These are phyloP conservation scores for Aspergillus novoparasiticus DNA, from an alignment of 2,329 filamentous ascomycete species.

Conservation along the genomic window DNA sequence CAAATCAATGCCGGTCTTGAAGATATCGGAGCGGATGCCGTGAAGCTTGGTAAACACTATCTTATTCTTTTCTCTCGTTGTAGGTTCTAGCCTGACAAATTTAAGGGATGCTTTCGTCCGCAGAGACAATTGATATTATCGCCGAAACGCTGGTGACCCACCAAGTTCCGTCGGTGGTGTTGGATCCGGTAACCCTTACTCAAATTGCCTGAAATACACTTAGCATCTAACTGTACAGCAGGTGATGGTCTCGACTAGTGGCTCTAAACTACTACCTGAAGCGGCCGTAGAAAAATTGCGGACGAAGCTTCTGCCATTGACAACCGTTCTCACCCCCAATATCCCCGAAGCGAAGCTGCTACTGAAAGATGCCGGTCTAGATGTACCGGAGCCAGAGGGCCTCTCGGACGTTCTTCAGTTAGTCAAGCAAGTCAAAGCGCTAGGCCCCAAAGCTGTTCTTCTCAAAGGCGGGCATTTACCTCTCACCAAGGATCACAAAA, in stretches of 20 bases:
- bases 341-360: constrained; percentile 52
- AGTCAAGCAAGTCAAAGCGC: constrained; percentile 63
- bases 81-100: not conserved
- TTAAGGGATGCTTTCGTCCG: constrained; percentile 78
- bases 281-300: constrained; percentile 45
- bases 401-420: constrained; percentile 69
- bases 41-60: constrained; percentile 75
- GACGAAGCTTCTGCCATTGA: constrained; percentile 45
- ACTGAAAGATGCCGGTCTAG: constrained; percentile 42
- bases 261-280: constrained; percentile 48
- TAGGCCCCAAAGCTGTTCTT: constrained; percentile 79
- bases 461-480: constrained; percentile 92
- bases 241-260: constrained; percentile 77
- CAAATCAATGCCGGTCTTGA: constrained; percentile 83
- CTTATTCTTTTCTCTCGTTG: not conserved
- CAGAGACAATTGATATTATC: constrained; percentile 69
- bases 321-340: constrained; percentile 52
- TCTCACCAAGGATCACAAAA: constrained; percentile 64
- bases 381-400: constrained; percentile 52
- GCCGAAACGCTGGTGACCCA: constrained; percentile 64
- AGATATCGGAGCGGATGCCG: constrained; percentile 84
- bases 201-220: not conserved
- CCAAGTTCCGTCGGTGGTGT: constrained; percentile 61
- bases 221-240: constrained; percentile 40
- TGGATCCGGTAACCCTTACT: constrained; percentile 68